phyloP scores from a whole-genome alignment of 176 grass and related monocot genomes.

The Phyllostachys edulis region DNA sequence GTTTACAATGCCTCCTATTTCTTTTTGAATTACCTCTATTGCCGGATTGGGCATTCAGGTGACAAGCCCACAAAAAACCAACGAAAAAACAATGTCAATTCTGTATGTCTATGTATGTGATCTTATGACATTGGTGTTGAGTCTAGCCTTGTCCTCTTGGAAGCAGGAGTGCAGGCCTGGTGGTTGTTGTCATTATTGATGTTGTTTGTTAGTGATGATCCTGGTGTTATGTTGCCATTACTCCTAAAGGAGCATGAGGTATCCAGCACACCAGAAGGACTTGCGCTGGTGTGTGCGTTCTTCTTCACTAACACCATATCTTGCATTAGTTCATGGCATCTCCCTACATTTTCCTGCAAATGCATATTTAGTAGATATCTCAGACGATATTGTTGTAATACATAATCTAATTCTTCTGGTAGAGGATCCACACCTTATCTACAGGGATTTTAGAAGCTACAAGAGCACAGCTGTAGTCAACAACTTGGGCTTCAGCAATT shows the following conservation, averaged over 20 bases:
- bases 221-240: slow-evolving; percentile 26
- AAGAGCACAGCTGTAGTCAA: slow-evolving; percentile 37
- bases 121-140: slow-evolving; percentile 21
- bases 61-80: neutral
- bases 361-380: neutral
- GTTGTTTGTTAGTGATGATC: slow-evolving; percentile 39
- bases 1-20: slow-evolving; percentile 21
- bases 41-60: neutral
- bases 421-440: slow-evolving; percentile 54
- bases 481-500: slow-evolving; percentile 27
- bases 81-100: neutral
- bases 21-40: neutral
- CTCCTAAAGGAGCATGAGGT: slow-evolving; percentile 52
- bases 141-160: slow-evolving; percentile 59
- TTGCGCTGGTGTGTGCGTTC: slow-evolving; percentile 1
- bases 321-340: slow-evolving; percentile 59
- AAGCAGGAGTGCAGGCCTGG: slow-evolving; percentile 37
- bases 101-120: neutral
- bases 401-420: neutral
- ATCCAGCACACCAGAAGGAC: slow-evolving; percentile 55
- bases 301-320: slow-evolving; percentile 38
- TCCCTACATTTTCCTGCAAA: slow-evolving; percentile 56
- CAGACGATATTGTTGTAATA: neutral
- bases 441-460: slow-evolving; percentile 39
- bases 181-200: slow-evolving; percentile 15